These are phyloP conservation scores for Quercus phellos DNA, from an alignment of 331 rosid genomes.

Conservation along the genomic window DNA sequence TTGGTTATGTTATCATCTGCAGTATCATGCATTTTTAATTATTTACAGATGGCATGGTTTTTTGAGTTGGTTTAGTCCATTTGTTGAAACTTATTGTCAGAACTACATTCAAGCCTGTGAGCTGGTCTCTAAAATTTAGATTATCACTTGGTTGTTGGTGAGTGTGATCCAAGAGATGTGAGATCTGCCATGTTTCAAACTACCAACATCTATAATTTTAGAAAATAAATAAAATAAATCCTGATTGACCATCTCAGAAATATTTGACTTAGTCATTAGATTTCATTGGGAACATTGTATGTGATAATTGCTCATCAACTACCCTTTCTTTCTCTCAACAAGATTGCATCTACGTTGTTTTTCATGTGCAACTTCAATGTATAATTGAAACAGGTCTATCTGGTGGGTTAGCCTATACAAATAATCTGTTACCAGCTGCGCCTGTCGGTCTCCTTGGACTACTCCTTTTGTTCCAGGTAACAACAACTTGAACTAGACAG, in stretches of 20 bases:
- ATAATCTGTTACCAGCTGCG: slow-evolving; percentile 70
- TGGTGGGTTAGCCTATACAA: slow-evolving; percentile 74
- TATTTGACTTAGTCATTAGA: background rate
- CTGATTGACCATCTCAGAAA: background rate
- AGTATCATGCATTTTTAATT: background rate
- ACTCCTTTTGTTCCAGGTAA: slow-evolving; percentile 89
- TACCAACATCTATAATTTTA: background rate
- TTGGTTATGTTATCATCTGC: background rate
- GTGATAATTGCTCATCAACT: background rate
- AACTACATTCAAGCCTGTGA: background rate
- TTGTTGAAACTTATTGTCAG: background rate
- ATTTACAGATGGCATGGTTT: background rate
- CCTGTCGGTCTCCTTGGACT: slow-evolving; percentile 87
- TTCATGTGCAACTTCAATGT: background rate
- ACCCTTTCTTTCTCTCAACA: slow-evolving; percentile 3
- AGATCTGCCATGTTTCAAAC: background rate
- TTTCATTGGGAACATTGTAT: background rate
- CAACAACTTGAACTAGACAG: background rate
- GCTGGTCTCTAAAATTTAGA: background rate
- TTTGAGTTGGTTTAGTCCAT: background rate
- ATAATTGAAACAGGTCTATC: slow-evolving; percentile 57
- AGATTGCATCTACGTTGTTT: background rate
- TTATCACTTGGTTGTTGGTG: background rate
- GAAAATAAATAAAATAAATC: background rate
- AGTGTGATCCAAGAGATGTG: slow-evolving; percentile 3